phyloP scores from a whole-genome alignment of 2,329 filamentous ascomycete species.

The Lasiodiplodia sp. region DNA sequence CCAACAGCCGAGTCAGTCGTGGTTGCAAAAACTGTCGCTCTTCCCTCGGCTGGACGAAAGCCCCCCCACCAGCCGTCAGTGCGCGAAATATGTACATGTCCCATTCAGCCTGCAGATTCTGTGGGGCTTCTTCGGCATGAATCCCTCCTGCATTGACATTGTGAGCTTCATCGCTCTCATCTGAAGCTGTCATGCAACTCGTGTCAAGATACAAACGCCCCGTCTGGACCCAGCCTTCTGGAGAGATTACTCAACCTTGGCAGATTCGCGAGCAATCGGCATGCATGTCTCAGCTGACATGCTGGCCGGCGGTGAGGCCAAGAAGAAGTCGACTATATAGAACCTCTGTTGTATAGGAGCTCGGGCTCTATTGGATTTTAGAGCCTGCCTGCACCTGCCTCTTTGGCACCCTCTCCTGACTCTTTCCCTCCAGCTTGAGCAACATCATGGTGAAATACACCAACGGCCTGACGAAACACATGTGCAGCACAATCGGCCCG shows the following conservation, averaged over 20 bases:
- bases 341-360: conserved; percentile 8
- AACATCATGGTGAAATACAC: background rate
- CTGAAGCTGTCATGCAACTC: background rate
- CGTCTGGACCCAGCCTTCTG: background rate
- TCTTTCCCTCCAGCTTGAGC: background rate
- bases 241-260: background rate
- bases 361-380: conserved; percentile 19
- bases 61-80: background rate
- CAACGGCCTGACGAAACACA: background rate
- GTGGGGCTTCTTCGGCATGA: background rate
- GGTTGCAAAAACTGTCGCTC: background rate
- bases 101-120: background rate
- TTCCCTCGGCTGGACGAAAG: background rate
- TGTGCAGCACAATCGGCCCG: background rate
- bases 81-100: background rate
- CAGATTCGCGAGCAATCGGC: conserved; percentile 1
- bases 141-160: background rate
- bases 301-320: background rate
- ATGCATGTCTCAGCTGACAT: conserved; percentile 11
- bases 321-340: background rate
- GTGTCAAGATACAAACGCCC: too few relatives aligned
- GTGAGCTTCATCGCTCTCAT: background rate
- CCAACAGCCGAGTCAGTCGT: background rate
- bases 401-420: background rate
- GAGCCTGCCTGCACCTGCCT: conserved; percentile 13